Base-by-base conservation (phyloP, 2,329 filamentous ascomycete species). In the Sporothrix schenckii region DNA sequence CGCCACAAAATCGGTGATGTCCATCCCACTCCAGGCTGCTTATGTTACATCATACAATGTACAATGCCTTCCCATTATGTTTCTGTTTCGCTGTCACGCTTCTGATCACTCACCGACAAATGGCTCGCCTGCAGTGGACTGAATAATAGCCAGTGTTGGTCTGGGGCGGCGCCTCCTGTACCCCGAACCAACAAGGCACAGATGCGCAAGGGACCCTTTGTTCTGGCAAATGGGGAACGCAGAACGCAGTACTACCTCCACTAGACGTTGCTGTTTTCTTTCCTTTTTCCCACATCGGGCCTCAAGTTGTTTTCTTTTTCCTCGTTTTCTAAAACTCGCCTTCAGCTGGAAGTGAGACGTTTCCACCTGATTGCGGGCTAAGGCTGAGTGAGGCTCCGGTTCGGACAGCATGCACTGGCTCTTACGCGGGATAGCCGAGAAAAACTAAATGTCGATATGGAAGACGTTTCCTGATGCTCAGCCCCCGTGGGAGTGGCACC, bases 1-100 rank as follows among this genome's bases (percentile, higher is more conserved):
- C 56, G n/a, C 10, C 34, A 44, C 56, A 61, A 61, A 61, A n/a
- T 19, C 56, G 56, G 56, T 44, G 56, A 61, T 44, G 34, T 34
- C 34, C 41, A 24, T 11, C 39, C 56, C 56, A 61, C 56, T 61
- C n/a, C 4, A 5, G 21, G 34, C 34, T 61, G n/a, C 56, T 24
- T 44, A 61, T 44, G 16, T 44, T 44, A 24, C 34, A 34, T 34
- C 7, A 9, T 34, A 34, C 34, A 7, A 4, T 34, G 34, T 9
- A 34, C 34, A 34, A 34, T 34, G 56, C 56, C 30, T 44, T 16
- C 39, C 34, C n/a, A 14, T 24, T 44, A 34, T 61, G 56, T 24
- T 44, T 39, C 56, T 61, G 56, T n/a, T 21, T 61, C 7, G 34
- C n/a, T 61, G 34, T 61, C 56, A 24, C 56, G 44, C n/a, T 61